These are phyloP conservation scores for Penicillium olsonii DNA, from an alignment of 2,329 filamentous ascomycete species.

Conservation along the genomic window DNA sequence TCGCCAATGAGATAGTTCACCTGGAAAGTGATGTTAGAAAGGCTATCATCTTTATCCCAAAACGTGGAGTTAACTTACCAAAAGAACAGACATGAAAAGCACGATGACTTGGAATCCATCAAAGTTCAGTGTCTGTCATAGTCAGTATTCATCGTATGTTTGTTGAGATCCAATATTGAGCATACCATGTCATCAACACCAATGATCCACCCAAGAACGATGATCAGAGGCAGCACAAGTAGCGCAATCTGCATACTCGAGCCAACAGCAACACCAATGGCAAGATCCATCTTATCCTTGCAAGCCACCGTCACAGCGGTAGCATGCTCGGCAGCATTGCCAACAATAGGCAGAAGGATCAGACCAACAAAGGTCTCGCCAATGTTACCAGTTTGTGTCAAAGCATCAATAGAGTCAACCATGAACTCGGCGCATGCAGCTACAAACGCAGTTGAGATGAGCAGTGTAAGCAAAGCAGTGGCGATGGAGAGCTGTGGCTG, in stretches of 20 bases:
- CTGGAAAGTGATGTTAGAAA: constrained; percentile 23
- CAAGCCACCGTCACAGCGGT: constrained; percentile 63
- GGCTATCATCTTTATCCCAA: background rate
- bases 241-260: constrained; percentile 67
- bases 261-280: constrained; percentile 66
- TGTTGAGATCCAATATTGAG: too few relatives aligned
- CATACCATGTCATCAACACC: constrained; percentile 60
- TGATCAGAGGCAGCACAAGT: constrained; percentile 61
- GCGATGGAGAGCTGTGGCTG: constrained; percentile 71
- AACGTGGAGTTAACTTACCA: constrained; percentile 33
- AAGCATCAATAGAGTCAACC: constrained; percentile 60
- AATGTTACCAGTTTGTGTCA: constrained; percentile 52
- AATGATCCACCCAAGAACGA: constrained; percentile 63
- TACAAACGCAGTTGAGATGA: constrained; percentile 73
- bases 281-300: constrained; percentile 70
- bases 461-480: constrained; percentile 72
- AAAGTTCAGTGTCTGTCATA: constrained; percentile 67
- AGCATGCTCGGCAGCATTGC: constrained; percentile 67
- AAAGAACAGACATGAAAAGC: constrained; percentile 57
- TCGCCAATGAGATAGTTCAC: constrained; percentile 66
- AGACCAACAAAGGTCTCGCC: constrained; percentile 64
- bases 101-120: constrained; percentile 81
- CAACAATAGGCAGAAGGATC: constrained; percentile 66
- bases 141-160: constrained; percentile 11
- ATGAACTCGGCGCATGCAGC: constrained; percentile 73